A percentile compares a stretch with the other conserved stretches of the same genome.
Evolutionary conservation across 257 asterid genomes (phyloP).

Genomic region (Knoxia roxburghii): DNA sequence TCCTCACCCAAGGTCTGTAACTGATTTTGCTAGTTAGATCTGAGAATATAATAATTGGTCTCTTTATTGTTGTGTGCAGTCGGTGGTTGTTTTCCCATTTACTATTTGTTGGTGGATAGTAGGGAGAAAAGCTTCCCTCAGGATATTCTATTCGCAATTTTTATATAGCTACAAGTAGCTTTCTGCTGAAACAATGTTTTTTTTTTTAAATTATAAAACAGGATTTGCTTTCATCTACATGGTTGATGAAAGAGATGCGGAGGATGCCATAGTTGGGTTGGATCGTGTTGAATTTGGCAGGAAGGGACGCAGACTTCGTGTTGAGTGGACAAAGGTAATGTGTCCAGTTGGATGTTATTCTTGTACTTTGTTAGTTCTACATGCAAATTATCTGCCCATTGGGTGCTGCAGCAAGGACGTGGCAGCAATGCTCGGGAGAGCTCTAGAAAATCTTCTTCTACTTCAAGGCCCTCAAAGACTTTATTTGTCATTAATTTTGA

Average conservation of each 20-base stretch:
- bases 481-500: slow-evolving; percentile 81
- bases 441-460: slow-evolving; percentile 46
- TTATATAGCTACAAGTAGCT: not conserved
- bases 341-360: not conserved
- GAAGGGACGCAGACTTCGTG: slow-evolving; percentile 75
- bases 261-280: slow-evolving; percentile 74
- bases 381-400: not conserved
- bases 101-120: slow-evolving; percentile 18
- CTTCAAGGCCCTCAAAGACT: slow-evolving; percentile 56
- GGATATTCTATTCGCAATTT: slow-evolving; percentile 14
- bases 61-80: slow-evolving; percentile 31
- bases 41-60: slow-evolving; percentile 37
- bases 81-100: slow-evolving; percentile 28
- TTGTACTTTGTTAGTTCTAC: not conserved
- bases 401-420: slow-evolving; percentile 60
- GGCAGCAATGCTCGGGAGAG: slow-evolving; percentile 46
- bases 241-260: slow-evolving; percentile 88
- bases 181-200: not conserved
- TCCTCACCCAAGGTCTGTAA: slow-evolving; percentile 62
- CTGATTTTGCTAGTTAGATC: slow-evolving; percentile 48
- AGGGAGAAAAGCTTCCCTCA: slow-evolving; percentile 12
- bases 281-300: slow-evolving; percentile 76
- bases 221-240: slow-evolving; percentile 72
- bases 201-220: not conserved
- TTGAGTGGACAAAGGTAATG: slow-evolving; percentile 87